Conservation (phyloP, 1,284 basidiomycete species). For the Gomphus bonarii region DNA sequence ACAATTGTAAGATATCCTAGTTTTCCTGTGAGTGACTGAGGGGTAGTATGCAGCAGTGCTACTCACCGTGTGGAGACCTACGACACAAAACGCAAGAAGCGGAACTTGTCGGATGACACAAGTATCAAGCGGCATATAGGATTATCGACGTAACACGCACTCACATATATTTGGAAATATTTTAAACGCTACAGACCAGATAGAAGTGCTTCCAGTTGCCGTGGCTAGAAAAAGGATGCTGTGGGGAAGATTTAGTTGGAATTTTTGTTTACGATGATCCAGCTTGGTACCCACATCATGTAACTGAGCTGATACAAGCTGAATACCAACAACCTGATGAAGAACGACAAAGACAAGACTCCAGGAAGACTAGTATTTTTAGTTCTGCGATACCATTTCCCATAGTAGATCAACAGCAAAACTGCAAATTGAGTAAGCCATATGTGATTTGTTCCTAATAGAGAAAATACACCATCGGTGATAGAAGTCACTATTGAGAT, state of each 20-base stretch:
- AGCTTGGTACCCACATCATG: not conserved
- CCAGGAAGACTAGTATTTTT: not conserved
- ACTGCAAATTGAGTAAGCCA: not conserved
- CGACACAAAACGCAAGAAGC: conserved; percentile 4
- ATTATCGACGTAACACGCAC: not conserved
- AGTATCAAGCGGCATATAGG: not conserved
- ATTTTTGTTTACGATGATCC: not conserved
- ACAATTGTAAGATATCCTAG: conserved; percentile 1
- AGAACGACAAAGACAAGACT: conserved; percentile 6
- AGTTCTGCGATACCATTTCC: not conserved
- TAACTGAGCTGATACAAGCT: not conserved
- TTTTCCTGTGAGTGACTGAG: too few relatives aligned
- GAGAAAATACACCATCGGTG: not conserved
- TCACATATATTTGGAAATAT: conserved; percentile 5
- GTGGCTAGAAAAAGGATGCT: not conserved
- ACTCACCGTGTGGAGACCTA: conserved; percentile 6
- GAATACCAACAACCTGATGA: not conserved
- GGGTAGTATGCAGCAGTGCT: not conserved
- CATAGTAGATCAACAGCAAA: conserved; percentile 1
- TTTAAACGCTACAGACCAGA: not conserved
- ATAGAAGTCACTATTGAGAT: not conserved
- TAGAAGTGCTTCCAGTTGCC: not conserved
- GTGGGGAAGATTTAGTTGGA: not conserved
- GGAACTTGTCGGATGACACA: not conserved
- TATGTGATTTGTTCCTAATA: not conserved